Base-by-base conservation (phyloP, 352 stramenopile genomes). In the Phytopythium helicoides region DNA sequence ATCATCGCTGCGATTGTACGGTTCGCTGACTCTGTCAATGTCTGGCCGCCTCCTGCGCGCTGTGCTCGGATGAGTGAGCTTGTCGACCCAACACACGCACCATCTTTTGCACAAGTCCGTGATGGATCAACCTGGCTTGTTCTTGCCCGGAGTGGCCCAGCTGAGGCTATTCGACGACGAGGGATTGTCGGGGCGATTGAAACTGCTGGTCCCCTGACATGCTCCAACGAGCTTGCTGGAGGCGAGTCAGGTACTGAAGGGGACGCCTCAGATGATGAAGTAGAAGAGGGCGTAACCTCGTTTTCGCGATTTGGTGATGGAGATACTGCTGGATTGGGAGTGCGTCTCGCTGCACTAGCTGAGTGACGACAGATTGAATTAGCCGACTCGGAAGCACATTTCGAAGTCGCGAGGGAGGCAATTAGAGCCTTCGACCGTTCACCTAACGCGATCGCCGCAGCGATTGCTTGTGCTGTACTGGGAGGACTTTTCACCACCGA, bases 51-150 rank as follows among this genome's bases (percentile, higher is more conserved):
- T 38, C 70, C 73, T 14, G 53, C 47, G 1, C 77, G 56, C 46
- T 89, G 79, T 5, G 77, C 80, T 57, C 68, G 71, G 12, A 92
- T 88, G 10, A 90, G 66, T 39, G 79, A 89, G 22, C 60, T 81
- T 14, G 80, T 87, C 1, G 79, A 87, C 1, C 76, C 73, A 1
- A 89, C 81, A 38, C 78, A 86, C 1, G 65, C 64, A 14, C 55
- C 54, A 8, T 23, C 71, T 33, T 33, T 33, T 33, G 9, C 28
- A 42, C 6, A 25, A 7, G 14, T 26, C 22, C 54, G 21, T 15
- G 47, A 44, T 12, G 18, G 15, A 9, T 16, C 22, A 6, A 8
- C 11, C 22, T 34, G 34, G 48, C 12, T 56, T 12, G 49, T 0
- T 10, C 28, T n/a, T 16, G 31, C 25, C 23, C 54, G 56, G 1